Evolutionary conservation across 2,329 filamentous ascomycete genomes (phyloP), one percentile per base, ranked within the genome.

Genomic region (Hortaea werneckii): DNA sequence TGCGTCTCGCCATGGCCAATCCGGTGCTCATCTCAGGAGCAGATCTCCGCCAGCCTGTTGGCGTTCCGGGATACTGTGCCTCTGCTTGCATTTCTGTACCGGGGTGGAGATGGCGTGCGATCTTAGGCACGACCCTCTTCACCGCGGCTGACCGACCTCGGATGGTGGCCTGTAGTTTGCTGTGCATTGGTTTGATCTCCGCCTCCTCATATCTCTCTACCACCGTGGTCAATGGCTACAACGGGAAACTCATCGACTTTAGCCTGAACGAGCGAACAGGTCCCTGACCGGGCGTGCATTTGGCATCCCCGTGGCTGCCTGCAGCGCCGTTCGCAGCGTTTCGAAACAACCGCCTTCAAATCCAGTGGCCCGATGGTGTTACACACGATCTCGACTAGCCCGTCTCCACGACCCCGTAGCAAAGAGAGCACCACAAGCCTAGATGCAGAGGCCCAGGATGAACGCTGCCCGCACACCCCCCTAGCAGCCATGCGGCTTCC

Each of bases 401-500:
- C 8, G 39, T 39, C 41, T 43, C 35, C 28, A 43, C 5, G 8
- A 37, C 45, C 20, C 20, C 20, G 20, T 20, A 20, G 20, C 20
- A 20, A 20, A 39, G 40, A 29, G 35, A n/a, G 34, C 35, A 40
- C 45, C 41, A 43, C 28, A 12, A 42, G 6, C 7, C 37, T 27
- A 41, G 45, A 37, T 32, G 28, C 26, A 5, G 41, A 20, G 20
- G 20, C 20, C 35, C 37, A 48, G 42, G 39, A 34, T 37, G 29
- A 29, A 44, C 32, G 34, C 39, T 26, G 32, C 20, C 20, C 20
- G 20, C 20, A 2, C 20, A 20, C 20, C 20, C 20, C 20, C 20
- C 20, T 40, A 27, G 11, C 11, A 38, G 38, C 40, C 44, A 46
- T 46, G 44, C 44, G 40, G 39, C 29, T 42, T 20, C 12, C 38